Conservation (phyloP, 805 yeast species). For the Priceomyces castillae region DNA sequence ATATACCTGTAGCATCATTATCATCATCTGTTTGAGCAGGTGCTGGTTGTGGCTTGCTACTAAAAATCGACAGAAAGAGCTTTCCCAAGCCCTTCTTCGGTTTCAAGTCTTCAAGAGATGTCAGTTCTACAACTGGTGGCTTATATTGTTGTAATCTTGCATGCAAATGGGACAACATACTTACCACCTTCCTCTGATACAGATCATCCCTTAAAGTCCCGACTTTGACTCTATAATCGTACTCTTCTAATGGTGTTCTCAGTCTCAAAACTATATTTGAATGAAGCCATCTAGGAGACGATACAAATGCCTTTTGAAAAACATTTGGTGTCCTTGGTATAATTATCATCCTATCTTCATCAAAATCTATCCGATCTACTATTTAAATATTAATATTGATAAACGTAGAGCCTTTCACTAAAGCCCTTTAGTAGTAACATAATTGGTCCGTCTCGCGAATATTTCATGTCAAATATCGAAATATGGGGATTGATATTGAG, state of each 20-base stretch:
- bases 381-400: too few relatives aligned
- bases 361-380: neutral
- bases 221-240: conserved; percentile 45
- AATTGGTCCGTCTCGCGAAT: neutral
- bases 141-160: conserved; percentile 48
- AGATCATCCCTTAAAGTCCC: conserved; percentile 67
- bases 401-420: too few relatives aligned
- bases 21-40: conserved; percentile 9
- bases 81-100: conserved; percentile 46
- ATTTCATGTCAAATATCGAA: neutral
- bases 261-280: neutral
- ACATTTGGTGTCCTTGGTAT: neutral
- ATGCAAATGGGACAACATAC: conserved; percentile 60
- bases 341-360: neutral
- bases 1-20: conserved; percentile 70
- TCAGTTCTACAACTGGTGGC: conserved; percentile 60
- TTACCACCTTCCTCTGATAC: conserved; percentile 73
- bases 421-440: neutral
- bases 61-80: conserved; percentile 9
- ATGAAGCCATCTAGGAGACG: conserved; percentile 5
- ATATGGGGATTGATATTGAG: neutral
- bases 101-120: conserved; percentile 48
- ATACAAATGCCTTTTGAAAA: neutral
- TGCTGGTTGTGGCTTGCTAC: conserved; percentile 6
- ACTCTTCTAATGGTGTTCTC: conserved; percentile 50